Base-by-base conservation (phyloP, 257 asterid genomes). In the Capsicum pubescens region DNA sequence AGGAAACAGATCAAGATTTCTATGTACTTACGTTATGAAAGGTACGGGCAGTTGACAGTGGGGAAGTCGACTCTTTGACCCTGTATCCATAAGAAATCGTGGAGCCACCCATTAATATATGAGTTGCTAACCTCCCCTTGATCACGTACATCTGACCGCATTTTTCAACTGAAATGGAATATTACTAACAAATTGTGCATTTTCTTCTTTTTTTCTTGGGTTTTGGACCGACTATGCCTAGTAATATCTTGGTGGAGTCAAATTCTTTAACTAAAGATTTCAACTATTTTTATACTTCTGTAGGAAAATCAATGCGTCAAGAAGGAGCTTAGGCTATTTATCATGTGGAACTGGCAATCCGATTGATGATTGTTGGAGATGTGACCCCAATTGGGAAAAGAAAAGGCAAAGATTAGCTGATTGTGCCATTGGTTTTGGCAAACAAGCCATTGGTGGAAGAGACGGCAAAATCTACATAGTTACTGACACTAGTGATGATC, bases 321-420 rank as follows among this genome's bases (percentile, higher is more conserved):
- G 99, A 57, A 89, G 99, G 89, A 90, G 86, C 36, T 19, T 95
- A 79, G 95, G 88, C 9, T 95, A 87, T 42, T 90, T 95, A 12
- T 93, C 99, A 10, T 95, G 97, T 82, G 92, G 93, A 5, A 92
- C 94, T 0, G 99, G 98, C 16, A 95, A 95, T 85, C 99, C 99
- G 1, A 94, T 95, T 7, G 99, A 95, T 87, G 97, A 95, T 86
- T 94, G 99, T 90, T 94, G 99, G 99, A 88, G 99, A n/a, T 95
- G 99, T 78, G 99, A 95, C 84, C 88, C 91, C 8, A 84, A 90
- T 15, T 95, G 99, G 99, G 97, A 90, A 21, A 87, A 87, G 19
- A 93, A 93, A 87, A 91, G 99, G 4, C 88, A 92, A 69, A 84
- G 90, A 0, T 58, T 95, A 12, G 98, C 98, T 0, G 97, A 95